Evolutionary conservation across 768 basidiomycete species (phyloP), one percentile per base, ranked within the genome.

Genomic region (Pleurotus tuoliensis): DNA sequence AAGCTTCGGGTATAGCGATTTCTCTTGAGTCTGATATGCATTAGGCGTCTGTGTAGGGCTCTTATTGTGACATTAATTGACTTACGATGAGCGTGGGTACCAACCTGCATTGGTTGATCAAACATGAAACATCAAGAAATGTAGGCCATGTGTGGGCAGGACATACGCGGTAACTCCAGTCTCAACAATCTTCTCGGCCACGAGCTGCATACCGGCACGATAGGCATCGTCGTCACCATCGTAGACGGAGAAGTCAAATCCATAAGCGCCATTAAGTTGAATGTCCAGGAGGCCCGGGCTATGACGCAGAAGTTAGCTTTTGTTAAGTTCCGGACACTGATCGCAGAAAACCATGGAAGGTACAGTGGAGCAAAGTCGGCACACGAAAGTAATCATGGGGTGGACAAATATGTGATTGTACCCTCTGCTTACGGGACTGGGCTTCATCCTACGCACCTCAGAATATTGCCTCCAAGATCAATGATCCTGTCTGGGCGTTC

Each of bases 201-300:
- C 82, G 58, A 75, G 73, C 64, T 81, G 79, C 68, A 95, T 73
- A 16, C 91, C 90, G 20, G 78, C 63, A 22, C 76, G 73, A 70
- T 95, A 95, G 5, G 72, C 73, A 38, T 83, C 76, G 52, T 90
- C 87, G 64, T 87, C 78, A 24, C 80, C 82, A 37, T 89, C 84
- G 62, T 87, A 91, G 15, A 92, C 82, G 11, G 91, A 92, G 64
- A 94, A 93, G 68, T 93, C 91, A 65, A 92, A 90, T 27, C 87
- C 85, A 66, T 91, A 94, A 4, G 86, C 93, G 37, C 94, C 94
- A 61, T 96, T 95, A 59, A 96, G 86, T 64, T 96, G 94, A 15
- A 88, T 83, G 71, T 95, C 94, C 49, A 95, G 79, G 64, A 88
- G 82, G 12, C 93, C 93, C 2, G 93, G 93, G 67, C 90, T 92